These are phyloP conservation scores for Passalora sequoiae DNA, from an alignment of 2,329 filamentous ascomycete genomes.

Conservation along the genomic window DNA sequence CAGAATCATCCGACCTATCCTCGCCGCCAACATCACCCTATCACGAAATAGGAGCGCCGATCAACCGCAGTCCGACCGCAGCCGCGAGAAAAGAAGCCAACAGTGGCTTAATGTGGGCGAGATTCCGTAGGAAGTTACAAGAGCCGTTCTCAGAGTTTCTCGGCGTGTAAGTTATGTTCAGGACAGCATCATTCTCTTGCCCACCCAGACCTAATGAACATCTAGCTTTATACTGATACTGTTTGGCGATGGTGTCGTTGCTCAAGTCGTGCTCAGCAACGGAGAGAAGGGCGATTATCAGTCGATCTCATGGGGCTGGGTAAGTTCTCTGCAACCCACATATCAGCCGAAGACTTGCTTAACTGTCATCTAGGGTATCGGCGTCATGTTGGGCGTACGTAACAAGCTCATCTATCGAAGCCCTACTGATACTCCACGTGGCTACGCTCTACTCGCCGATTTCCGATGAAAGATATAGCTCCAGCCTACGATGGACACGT, in stretches of 20 bases:
- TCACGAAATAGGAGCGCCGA: slow-evolving; percentile 24
- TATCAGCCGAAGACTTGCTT: slow-evolving; percentile 1
- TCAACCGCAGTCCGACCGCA: slow-evolving; percentile 28
- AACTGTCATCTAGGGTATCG: slow-evolving; percentile 44
- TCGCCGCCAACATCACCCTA: no score
- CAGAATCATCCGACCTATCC: no score
- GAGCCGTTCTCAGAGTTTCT: slow-evolving; percentile 65
- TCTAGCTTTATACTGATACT: slow-evolving; percentile 61
- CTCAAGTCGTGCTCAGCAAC: slow-evolving; percentile 59
- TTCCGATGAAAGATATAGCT: no score
- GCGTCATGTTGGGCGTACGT: slow-evolving; percentile 64
- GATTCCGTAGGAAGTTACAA: slow-evolving; percentile 47
- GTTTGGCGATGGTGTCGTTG: slow-evolving; percentile 64
- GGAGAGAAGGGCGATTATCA: slow-evolving; percentile 48
- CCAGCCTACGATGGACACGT: no score
- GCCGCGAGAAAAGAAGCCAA: slow-evolving; percentile 27
- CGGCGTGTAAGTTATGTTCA: slow-evolving; percentile 35
- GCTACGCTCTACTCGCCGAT: no score
- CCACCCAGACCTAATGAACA: no score
- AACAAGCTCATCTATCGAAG: no score
- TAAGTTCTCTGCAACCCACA: slow-evolving; percentile 10
- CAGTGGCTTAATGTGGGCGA: slow-evolving; percentile 46
- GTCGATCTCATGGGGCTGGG: slow-evolving; percentile 40
- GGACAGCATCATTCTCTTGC: no score
- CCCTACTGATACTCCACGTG: no score